These are phyloP conservation scores for Trichosporon sp. DNA, from an alignment of 1,284 basidiomycete genomes.

Conservation along the genomic window DNA sequence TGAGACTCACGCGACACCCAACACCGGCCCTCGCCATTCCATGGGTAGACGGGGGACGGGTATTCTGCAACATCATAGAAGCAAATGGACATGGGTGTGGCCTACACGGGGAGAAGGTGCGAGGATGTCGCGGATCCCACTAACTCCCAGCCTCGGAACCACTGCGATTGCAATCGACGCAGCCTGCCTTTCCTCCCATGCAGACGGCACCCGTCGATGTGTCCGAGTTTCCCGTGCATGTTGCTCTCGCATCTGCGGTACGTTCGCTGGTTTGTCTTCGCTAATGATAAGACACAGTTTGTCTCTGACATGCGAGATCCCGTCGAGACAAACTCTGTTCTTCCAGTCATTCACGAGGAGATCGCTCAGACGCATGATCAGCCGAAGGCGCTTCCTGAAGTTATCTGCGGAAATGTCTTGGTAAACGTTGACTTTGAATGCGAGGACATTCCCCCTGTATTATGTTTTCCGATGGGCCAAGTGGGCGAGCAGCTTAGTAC, in stretches of 20 bases:
- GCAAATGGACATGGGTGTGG: constrained; percentile 12
- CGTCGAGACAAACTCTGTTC: constrained; percentile 7
- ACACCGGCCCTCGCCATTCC: background rate
- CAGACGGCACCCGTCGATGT: background rate
- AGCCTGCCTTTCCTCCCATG: background rate
- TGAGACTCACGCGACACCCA: background rate
- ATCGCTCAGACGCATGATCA: constrained; percentile 17
- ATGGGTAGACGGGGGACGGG: constrained; percentile 4
- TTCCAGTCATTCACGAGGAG: constrained; percentile 12
- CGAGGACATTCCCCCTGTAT: background rate
- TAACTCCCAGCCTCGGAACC: background rate
- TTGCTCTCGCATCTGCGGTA: constrained; percentile 22
- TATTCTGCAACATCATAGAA: constrained; percentile 3
- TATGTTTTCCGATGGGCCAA: constrained; percentile 31
- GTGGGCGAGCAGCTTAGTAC: constrained; percentile 34
- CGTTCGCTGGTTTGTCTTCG: background rate
- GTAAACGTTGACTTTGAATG: background rate
- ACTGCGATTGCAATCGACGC: background rate
- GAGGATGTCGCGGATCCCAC: background rate
- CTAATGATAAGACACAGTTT: background rate
- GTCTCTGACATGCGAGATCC: constrained; percentile 10
- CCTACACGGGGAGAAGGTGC: background rate
- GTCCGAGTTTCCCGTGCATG: background rate
- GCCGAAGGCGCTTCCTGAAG: background rate
- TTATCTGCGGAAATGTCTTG: background rate